These are phyloP conservation scores for Picea abies DNA, from an alignment of 83 land plant genomes.

Conservation along the genomic window DNA sequence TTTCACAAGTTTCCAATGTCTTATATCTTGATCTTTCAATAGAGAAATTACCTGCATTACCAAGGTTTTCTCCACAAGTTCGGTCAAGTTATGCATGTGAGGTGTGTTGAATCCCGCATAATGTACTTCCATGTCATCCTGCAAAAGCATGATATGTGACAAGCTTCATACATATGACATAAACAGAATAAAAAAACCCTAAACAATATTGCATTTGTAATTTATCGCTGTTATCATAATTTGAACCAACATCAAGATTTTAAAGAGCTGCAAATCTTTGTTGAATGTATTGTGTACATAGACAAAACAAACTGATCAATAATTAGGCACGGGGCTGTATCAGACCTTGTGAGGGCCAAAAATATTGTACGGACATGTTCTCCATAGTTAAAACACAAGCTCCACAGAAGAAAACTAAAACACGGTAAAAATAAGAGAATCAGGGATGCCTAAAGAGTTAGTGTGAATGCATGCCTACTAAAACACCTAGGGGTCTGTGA, in stretches of 20 bases:
- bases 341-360: not conserved
- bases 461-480: too few species aligned
- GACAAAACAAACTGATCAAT: not conserved
- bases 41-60: conserved; percentile 44
- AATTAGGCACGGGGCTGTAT: not conserved
- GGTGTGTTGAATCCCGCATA: conserved; percentile 62
- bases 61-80: conserved; percentile 60
- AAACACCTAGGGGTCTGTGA: too few species aligned
- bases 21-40: conserved; percentile 1
- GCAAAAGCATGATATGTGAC: conserved; percentile 15
- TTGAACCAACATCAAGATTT: not conserved
- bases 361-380: not conserved
- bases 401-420: too few species aligned
- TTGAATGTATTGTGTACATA: not conserved
- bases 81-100: conserved; percentile 80
- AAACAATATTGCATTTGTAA: not conserved
- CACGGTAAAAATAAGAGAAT: too few species aligned
- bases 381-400: too few species aligned
- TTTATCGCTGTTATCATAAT: not conserved
- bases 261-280: not conserved
- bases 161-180: not conserved
- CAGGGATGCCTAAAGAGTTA: too few species aligned
- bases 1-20: not conserved
- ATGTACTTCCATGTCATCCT: conserved; percentile 65
- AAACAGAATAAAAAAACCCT: not conserved